Evolutionary conservation across 2,329 filamentous ascomycete species (phyloP), one percentile per base, ranked within the genome.

Genomic region (Chaetothyriales sp.): DNA sequence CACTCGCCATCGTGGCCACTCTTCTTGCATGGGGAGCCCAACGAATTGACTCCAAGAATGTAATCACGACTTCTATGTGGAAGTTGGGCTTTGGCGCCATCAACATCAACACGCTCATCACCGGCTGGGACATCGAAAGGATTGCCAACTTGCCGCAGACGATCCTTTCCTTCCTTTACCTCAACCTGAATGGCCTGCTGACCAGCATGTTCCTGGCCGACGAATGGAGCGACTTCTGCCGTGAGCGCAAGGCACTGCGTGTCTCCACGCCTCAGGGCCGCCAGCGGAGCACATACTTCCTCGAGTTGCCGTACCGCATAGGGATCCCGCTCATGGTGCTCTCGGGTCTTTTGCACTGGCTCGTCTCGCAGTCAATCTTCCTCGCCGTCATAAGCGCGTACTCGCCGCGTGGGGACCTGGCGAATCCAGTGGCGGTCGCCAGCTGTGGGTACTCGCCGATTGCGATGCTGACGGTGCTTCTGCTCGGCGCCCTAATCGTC

Each of bases 211-310:
- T 72, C 1, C 60, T 73, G 0, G 68, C 68, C 0, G 57, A 62
- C 9, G 77, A 80, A 60, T 80, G 70, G 64, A 70, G 63, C 44
- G 56, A 59, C 1, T 73, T 70, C 57, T 65, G 65, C 4, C 47
- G 55, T 0, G 44, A 62, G 9, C 62, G 68, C 1, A 70, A 67
- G 50, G 49, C 56, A 0, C 61, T 73, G 1, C 61, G 69, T 1
- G 69, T 71, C 0, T 68, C 66, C 0, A 60, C 58, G 0, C 68
- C 68, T 0, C 32, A 55, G 1, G 66, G 59, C 0, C 1, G 51
- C 0, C 71, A 73, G 46, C 60, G 69, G 2, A 60, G 54, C 4
- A 70, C 63, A 0, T 69, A 72, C 51, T 71, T 66, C 49, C 53
- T 72, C 1, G 62, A 66, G 26, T 52, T 71, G 1, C 69, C 69